phyloP scores from a whole-genome alignment of 108 stramenopile species.

The Skeletonema marinoi region DNA sequence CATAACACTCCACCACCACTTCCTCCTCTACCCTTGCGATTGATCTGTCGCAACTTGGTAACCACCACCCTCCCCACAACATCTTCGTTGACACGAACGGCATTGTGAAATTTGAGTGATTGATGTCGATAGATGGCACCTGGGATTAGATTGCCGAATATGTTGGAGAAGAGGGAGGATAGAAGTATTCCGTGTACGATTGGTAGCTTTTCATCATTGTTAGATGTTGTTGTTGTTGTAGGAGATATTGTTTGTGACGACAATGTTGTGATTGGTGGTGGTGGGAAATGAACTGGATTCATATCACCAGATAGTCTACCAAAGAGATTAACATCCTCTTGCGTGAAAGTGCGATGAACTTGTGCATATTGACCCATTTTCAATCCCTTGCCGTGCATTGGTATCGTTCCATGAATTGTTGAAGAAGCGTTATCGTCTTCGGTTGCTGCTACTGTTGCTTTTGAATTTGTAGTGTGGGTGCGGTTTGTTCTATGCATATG shows the following conservation, averaged over 20 bases:
- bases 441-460: background rate
- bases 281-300: constrained; percentile 71
- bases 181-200: constrained; percentile 82
- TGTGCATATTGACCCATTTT: constrained; percentile 70
- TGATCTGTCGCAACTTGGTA: constrained; percentile 42
- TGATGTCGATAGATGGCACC: constrained; percentile 77
- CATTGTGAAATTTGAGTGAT: constrained; percentile 57
- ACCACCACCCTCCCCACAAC: constrained; percentile 60
- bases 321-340: constrained; percentile 55
- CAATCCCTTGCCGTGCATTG: constrained; percentile 59
- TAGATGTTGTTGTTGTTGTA: background rate
- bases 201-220: constrained; percentile 2
- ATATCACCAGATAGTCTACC: constrained; percentile 62
- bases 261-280: constrained; percentile 1
- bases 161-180: constrained; percentile 78
- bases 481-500: background rate
- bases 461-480: background rate
- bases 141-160: constrained; percentile 81
- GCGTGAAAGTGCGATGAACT: constrained; percentile 54
- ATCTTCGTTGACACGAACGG: constrained; percentile 57
- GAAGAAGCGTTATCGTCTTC: background rate
- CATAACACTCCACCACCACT: constrained; percentile 56
- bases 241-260: too few relatives aligned
- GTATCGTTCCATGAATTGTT: constrained; percentile 60
- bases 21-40: background rate